Base-by-base conservation (phyloP, 108 stramenopile genomes). In the Chaetoceros muelleri region DNA sequence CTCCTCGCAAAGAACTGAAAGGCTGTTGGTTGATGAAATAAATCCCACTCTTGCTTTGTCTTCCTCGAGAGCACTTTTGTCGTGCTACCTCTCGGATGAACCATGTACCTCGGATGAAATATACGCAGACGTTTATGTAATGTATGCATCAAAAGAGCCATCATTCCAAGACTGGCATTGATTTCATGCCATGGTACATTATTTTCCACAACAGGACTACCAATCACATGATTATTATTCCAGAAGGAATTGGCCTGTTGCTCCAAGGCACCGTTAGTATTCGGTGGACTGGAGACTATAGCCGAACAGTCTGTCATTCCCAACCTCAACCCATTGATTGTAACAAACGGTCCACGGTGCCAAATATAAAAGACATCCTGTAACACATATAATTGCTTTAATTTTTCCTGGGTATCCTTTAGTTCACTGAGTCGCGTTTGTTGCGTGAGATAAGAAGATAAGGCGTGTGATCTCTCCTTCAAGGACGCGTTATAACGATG, bases 311-410 rank as follows among this genome's bases (percentile, higher is more conserved):
- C 21, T 26, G 18, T 34, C 24, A 55, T 73, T 26, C 85, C 90
- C 31, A 92, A 58, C 55, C 90, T 65, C 8, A 77, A 59, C 10
- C 85, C 85, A 55, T 87, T 87, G 28, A 92, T 92, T 10, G 90
- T 92, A 7, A 72, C 85, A 70, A 83, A 92, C 13, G 82, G 76
- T 28, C 90, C 90, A 25, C 55, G 34, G 64, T 83, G 78, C 81
- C 84, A 83, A 60, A 92, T 87, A 52, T 73, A 70, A 69, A 92
- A 87, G 55, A 71, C 76, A 67, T 91, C 89, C 30, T 80, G 75
- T 28, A 76, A 24, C 2, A 76, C 81, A 58, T 84, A 82, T 81
- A 82, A 87, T 65, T 66, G 60, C 13, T 30, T 40, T 13, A 40
- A 13, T 40, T 40, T 40, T 40, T 40, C 34, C 5, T 10, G 34